Conservation (phyloP, 768 basidiomycete species). For the Lenzites betulinus region DNA sequence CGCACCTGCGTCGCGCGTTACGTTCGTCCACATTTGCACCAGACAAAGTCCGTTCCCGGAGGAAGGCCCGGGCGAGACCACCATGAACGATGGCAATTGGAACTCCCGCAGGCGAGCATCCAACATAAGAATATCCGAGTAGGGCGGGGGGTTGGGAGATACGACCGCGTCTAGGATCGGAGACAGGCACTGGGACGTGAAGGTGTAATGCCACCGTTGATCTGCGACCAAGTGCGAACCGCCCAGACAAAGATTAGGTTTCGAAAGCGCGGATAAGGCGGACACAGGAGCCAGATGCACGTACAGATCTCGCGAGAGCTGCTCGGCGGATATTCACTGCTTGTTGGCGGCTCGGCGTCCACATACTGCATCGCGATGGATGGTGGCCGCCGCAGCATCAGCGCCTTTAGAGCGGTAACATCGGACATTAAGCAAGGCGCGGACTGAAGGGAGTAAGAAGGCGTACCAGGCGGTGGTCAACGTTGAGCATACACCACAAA, state of each 20-base stretch:
- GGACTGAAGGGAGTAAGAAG: conserved; percentile 15
- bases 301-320: conserved; percentile 33
- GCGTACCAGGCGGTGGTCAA: conserved; percentile 69
- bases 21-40: conserved; percentile 14
- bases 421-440: conserved; percentile 11
- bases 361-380: conserved; percentile 67
- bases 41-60: conserved; percentile 19
- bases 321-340: conserved; percentile 29
- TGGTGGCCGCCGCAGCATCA: conserved; percentile 72
- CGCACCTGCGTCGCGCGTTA: conserved; percentile 62
- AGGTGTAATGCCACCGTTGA: conserved; percentile 71
- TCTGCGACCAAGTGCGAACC: conserved; percentile 39
- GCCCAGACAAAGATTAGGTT: neutral
- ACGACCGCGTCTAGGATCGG: conserved; percentile 63
- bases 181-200: conserved; percentile 62
- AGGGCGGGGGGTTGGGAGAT: conserved; percentile 52
- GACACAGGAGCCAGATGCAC: conserved; percentile 5
- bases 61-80: conserved; percentile 35
- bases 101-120: conserved; percentile 61
- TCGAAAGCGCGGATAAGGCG: neutral
- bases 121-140: conserved; percentile 51
- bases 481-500: conserved; percentile 74
- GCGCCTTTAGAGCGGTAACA: conserved; percentile 45
- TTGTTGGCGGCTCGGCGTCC: conserved; percentile 50
- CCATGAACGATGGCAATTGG: conserved; percentile 50